Conservation (phyloP, 345 rosid genomes). For the Sonneratia alba region DNA sequence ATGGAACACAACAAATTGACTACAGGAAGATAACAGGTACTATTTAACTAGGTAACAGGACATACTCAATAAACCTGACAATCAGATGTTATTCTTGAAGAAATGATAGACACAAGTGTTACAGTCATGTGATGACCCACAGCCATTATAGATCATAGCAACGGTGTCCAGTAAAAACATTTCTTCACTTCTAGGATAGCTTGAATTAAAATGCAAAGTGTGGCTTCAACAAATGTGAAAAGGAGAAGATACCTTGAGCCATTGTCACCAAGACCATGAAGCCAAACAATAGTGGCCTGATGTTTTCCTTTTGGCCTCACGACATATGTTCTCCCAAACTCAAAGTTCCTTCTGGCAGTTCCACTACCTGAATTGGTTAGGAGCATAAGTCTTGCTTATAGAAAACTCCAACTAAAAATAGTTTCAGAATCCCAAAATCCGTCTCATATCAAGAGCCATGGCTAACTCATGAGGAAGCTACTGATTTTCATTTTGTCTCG, state of each 20-base stretch:
- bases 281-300: constrained; percentile 43
- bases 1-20: neutral
- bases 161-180: too few species aligned
- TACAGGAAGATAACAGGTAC: neutral
- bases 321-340: constrained; percentile 43
- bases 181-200: neutral
- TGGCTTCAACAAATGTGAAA: neutral
- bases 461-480: neutral
- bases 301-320: constrained; percentile 43
- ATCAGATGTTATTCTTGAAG: neutral
- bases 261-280: constrained; percentile 44
- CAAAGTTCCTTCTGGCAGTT: constrained; percentile 26
- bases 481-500: neutral
- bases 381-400: constrained; percentile 5
- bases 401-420: constrained; percentile 1
- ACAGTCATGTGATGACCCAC: neutral
- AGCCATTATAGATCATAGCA: neutral
- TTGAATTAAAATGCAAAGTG: neutral
- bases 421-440: neutral
- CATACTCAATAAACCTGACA: neutral
- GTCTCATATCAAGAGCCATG: neutral
- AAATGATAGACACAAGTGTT: neutral
- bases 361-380: constrained; percentile 22
- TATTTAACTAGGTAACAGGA: neutral
- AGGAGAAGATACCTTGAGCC: constrained; percentile 27